A percentile compares a stretch with the other conserved stretches of the same genome.
Conservation (phyloP, 805 yeast genomes). For the Kuraishia piskuri region DNA sequence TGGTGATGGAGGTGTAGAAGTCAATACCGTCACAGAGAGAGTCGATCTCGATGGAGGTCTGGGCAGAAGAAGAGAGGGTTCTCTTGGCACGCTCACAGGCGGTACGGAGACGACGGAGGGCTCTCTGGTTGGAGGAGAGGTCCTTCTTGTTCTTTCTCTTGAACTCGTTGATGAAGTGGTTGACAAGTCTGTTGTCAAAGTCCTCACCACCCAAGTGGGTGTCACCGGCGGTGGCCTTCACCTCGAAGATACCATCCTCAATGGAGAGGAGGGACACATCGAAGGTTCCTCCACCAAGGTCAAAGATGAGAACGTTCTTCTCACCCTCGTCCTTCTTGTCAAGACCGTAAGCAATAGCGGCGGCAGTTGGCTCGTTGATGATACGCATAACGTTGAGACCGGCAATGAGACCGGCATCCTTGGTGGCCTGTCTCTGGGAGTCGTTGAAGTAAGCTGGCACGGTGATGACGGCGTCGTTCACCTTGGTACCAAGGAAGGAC, state of each 20-base stretch:
- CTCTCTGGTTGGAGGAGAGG: constrained; percentile 87
- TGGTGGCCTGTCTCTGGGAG: constrained; percentile 78
- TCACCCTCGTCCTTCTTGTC: constrained; percentile 41
- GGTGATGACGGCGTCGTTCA: constrained; percentile 71
- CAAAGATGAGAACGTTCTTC: constrained; percentile 54
- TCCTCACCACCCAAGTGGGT: constrained; percentile 86
- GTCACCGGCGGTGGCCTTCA: constrained; percentile 75
- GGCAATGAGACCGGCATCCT: constrained; percentile 67
- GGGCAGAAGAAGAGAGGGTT: constrained; percentile 92
- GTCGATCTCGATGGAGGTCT: constrained; percentile 91
- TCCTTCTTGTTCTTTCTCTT: constrained; percentile 98
- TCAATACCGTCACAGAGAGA: constrained; percentile 92
- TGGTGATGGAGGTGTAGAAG: constrained; percentile 91
- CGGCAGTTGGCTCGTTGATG: constrained; percentile 80
- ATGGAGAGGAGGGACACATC: constrained; percentile 74
- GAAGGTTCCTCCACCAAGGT: constrained; percentile 81
- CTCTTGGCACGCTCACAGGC: constrained; percentile 99
- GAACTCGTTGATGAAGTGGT: constrained; percentile 89
- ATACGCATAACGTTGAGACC: constrained; percentile 71
- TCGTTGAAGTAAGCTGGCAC: constrained; percentile 84
- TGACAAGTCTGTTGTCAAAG: constrained; percentile 73
- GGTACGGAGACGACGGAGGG: constrained; percentile 96
- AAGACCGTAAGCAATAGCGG: constrained; percentile 75
- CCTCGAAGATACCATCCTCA: constrained; percentile 77
- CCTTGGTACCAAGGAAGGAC: constrained; percentile 38